phyloP scores from a whole-genome alignment of 1,284 basidiomycete species.

The Ceratobasidium sp. region DNA sequence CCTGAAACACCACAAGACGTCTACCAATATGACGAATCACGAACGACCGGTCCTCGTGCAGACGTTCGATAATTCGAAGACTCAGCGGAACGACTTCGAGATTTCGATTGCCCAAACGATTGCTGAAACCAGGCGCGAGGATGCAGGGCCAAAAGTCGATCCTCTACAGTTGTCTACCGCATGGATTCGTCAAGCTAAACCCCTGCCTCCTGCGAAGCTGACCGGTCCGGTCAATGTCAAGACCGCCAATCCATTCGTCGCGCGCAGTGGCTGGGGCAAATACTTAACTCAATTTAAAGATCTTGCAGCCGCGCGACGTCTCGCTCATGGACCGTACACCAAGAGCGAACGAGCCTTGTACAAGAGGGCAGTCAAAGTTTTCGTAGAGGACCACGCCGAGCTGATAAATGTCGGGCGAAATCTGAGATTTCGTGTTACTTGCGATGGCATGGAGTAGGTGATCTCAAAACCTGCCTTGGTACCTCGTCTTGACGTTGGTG shows the following conservation, averaged over 20 bases:
- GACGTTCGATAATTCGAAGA: neutral
- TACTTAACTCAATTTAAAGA: neutral
- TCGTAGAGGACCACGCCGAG: neutral
- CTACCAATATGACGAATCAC: neutral
- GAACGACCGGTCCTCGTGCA: neutral
- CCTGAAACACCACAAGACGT: too few relatives aligned
- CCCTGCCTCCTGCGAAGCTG: neutral
- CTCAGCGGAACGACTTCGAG: neutral
- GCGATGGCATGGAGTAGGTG: neutral
- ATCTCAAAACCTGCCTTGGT: too few relatives aligned
- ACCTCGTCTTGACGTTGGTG: too few relatives aligned
- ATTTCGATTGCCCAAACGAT: neutral
- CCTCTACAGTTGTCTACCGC: neutral
- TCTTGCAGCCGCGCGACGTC: neutral
- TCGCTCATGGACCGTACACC: neutral
- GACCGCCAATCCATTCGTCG: neutral
- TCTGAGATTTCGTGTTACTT: neutral
- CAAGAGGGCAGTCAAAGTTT: neutral
- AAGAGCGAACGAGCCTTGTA: neutral
- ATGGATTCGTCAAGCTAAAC: neutral
- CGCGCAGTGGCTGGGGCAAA: neutral
- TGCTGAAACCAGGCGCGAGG: neutral
- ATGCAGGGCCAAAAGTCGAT: neutral
- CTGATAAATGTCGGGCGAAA: neutral
- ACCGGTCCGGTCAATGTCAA: neutral